Evolutionary conservation across 371 early-diverging fungal species (phyloP).

Genomic region (Apophysomyces trapeziformis): DNA sequence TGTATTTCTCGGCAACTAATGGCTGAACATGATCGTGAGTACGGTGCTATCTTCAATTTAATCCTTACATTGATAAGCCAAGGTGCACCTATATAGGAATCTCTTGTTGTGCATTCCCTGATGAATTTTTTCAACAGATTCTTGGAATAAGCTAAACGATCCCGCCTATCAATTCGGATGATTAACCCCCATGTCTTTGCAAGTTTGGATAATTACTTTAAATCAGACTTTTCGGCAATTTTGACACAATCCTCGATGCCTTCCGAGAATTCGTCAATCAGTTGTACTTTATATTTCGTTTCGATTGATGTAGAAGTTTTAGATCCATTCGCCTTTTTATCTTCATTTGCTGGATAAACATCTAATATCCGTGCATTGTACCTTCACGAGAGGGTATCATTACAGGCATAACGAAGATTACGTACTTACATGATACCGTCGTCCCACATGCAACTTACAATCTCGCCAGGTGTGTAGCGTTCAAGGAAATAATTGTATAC

Average conservation of each 20-base stretch:
- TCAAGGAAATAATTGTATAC: conserved; percentile 49
- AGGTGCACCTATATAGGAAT: conserved; percentile 74
- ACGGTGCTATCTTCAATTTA: neutral
- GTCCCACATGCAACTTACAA: conserved; percentile 55
- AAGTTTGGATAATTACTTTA: conserved; percentile 34
- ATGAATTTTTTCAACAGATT: conserved; percentile 71
- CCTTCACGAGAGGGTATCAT: conserved; percentile 18
- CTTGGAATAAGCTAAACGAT: conserved; percentile 73
- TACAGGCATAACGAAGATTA: neutral
- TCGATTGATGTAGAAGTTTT: neutral
- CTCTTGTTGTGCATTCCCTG: conserved; percentile 67
- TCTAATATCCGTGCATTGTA: conserved; percentile 45
- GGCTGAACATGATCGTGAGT: conserved; percentile 24
- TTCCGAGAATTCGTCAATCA: conserved; percentile 40
- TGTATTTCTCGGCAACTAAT: conserved; percentile 48
- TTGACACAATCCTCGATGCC: conserved; percentile 46
- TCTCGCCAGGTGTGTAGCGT: conserved; percentile 51
- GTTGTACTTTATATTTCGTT: conserved; percentile 32
- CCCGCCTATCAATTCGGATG: conserved; percentile 47
- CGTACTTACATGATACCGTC: conserved; percentile 47
- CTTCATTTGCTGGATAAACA: conserved; percentile 16
- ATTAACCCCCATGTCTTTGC: neutral
- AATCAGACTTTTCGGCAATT: conserved; percentile 27
- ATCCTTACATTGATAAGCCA: conserved; percentile 67
- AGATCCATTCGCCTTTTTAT: conserved; percentile 11